These are phyloP conservation scores for Colletotrichum sp. DNA, from an alignment of 2,329 filamentous ascomycete genomes.

Conservation along the genomic window DNA sequence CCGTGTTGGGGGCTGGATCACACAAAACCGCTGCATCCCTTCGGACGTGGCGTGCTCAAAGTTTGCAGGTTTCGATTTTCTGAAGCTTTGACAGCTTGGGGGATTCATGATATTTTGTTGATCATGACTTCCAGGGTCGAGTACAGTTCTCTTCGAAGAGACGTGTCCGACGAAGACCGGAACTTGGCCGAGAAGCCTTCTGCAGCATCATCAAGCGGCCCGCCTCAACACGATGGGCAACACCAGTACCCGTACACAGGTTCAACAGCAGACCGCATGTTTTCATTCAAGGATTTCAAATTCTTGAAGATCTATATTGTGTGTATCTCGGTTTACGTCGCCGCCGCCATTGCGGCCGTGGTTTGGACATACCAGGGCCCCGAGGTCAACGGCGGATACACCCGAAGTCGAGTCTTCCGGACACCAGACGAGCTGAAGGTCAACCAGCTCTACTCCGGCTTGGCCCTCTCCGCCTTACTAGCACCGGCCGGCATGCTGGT, in stretches of 20 bases:
- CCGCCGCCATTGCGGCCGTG: background rate
- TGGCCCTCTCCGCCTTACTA: background rate
- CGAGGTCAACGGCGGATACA: background rate
- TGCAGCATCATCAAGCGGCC: background rate
- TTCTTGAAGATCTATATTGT: background rate
- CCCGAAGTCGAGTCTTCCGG: background rate
- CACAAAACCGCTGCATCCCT: background rate
- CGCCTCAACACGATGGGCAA: background rate
- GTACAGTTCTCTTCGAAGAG: background rate
- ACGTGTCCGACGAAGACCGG: background rate
- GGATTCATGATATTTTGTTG: background rate
- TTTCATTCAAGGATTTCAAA: background rate
- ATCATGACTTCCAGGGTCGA: background rate
- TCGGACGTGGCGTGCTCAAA: background rate
- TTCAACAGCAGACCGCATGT: slow-evolving; percentile 5
- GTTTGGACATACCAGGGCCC: slow-evolving; percentile 6
- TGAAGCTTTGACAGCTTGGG: background rate
- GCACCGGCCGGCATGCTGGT: slow-evolving; percentile 11
- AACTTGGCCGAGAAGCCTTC: background rate
- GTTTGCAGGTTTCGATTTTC: background rate
- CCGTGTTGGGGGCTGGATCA: background rate
- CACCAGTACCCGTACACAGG: background rate
- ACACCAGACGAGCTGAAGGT: background rate
- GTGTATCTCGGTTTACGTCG: background rate
- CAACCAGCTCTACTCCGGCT: slow-evolving; percentile 8